Evolutionary conservation across 2,329 filamentous ascomycete species (phyloP), one percentile per base, ranked within the genome.

Genomic region (Fusarium longipes): DNA sequence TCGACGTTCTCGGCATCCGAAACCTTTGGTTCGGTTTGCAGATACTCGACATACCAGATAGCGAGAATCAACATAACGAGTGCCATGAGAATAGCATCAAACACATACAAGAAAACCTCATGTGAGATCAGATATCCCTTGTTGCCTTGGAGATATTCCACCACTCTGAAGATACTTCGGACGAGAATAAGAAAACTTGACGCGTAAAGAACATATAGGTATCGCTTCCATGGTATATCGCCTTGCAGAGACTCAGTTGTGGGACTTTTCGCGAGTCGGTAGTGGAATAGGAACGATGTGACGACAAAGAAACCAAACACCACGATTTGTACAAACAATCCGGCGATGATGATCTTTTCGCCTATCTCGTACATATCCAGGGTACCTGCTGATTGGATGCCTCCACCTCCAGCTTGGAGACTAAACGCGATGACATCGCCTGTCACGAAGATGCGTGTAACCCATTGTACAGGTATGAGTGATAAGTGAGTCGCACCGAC

Each of bases 281-380:
- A n/a, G 29, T 61, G 58, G 6, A 61, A 61, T 4, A 61, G 18
- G 6, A 61, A 30, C 1, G 58, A 61, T 1, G 56, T 61, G 3
- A 61, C 6, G 2, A 61, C 58, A 14, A 61, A 61, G 6, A 61
- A 61, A 2, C 58, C 58, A 14, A 61, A 61, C 2, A 61, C 14
- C 0, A 61, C 45, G 0, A 61, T 61, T 7, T 61, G 58, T 3
- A 61, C 56, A 1, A 61, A 27, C 0, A 61, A 20, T 27, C 58
- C 58, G 0, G 58, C 58, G 5, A 61, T 22, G 1, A 61, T 61
- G 15, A 61, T 35, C 29, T 61, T 61, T 11, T 61, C 58, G 2
- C 58, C 58, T 6, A 61, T 5, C 2, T 61, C 12, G 12, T 61
- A 61, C 0, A 61, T 18, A 0, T 61, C 33, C n/a, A 61, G 3